A percentile compares a stretch with the other conserved stretches of the same genome.
phyloP scores from a whole-genome alignment of 352 stramenopile genomes.

The Phytopythium kandeliae region DNA sequence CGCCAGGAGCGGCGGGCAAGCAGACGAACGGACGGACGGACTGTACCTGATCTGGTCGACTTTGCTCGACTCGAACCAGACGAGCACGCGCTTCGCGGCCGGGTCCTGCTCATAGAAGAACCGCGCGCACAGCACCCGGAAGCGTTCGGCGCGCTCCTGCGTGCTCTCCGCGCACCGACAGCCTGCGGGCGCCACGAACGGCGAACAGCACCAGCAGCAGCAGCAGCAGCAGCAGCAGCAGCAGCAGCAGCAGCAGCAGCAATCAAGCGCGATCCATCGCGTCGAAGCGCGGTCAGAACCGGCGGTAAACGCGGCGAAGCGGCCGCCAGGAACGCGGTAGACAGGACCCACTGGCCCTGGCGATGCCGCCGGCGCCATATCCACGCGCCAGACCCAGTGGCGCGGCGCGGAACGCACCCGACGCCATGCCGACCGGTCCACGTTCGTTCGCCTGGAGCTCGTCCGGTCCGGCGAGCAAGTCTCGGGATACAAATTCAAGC shows the following conservation, averaged over 20 bases:
- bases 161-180: constrained; percentile 33
- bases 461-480: too few relatives aligned
- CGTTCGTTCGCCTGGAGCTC: background rate
- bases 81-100: constrained; percentile 54
- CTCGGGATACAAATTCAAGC: too few relatives aligned
- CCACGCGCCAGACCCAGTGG: background rate
- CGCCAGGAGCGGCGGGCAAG: too few relatives aligned
- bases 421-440: background rate
- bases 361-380: background rate
- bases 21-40: background rate
- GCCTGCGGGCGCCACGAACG: constrained; percentile 3
- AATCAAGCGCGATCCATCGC: too few relatives aligned
- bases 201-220: background rate
- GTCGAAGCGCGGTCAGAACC: background rate
- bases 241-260: too few relatives aligned
- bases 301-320: background rate
- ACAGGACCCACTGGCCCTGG: background rate
- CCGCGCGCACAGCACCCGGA: constrained; percentile 47
- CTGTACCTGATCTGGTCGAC: constrained; percentile 59
- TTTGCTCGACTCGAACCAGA: constrained; percentile 58
- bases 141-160: constrained; percentile 29
- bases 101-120: constrained; percentile 64
- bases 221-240: too few relatives aligned
- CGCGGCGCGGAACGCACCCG: background rate
- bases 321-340: background rate